Percentiles rank a stretch among this genome's conserved stretches.
Evolutionary conservation across 371 early-diverging fungal genomes (phyloP).

Genomic region (Zychaea mexicana): DNA sequence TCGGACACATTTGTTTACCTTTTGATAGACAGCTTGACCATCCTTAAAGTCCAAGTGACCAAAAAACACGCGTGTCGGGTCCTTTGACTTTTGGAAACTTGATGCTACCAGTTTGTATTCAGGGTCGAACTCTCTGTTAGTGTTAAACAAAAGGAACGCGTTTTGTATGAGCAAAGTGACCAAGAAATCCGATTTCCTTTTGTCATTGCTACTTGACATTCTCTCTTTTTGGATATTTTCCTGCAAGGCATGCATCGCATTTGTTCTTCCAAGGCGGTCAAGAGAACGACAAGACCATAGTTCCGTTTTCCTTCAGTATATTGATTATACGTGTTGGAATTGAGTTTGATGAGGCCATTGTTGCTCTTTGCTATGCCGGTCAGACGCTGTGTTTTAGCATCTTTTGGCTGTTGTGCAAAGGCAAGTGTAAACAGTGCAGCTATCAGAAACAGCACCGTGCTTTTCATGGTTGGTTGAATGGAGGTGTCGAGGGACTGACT

Average conservation of each 20-base stretch:
- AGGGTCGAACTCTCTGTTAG: conserved; percentile 71
- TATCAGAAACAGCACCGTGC: conserved; percentile 2
- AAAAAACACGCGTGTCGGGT: conserved; percentile 64
- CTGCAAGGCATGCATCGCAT: conserved; percentile 77
- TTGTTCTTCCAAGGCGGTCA: conserved; percentile 74
- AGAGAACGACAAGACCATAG: conserved; percentile 73
- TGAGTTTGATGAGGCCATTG: conserved; percentile 61
- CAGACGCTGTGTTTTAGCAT: conserved; percentile 39
- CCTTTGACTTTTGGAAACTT: conserved; percentile 53
- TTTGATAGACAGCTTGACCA: conserved; percentile 75
- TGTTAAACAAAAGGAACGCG: neutral
- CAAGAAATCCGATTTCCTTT: neutral
- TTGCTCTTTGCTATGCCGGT: conserved; percentile 41
- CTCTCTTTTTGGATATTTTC: conserved; percentile 42
- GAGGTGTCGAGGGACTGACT: neutral
- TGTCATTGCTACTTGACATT: neutral
- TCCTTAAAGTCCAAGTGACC: conserved; percentile 73
- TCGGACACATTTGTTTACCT: conserved; percentile 42
- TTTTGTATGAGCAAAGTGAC: too few relatives aligned
- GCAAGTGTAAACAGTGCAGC: conserved; percentile 1
- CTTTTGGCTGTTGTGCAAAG: conserved; percentile 16
- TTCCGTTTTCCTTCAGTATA: conserved; percentile 75
- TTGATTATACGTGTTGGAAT: conserved; percentile 60
- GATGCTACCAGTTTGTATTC: conserved; percentile 70
- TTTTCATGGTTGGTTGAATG: conserved; percentile 1